Percentiles rank a stretch among this genome's conserved stretches.
These are phyloP conservation scores for Lonicera japonica DNA, from an alignment of 129 eudicot species.

Conservation along the genomic window DNA sequence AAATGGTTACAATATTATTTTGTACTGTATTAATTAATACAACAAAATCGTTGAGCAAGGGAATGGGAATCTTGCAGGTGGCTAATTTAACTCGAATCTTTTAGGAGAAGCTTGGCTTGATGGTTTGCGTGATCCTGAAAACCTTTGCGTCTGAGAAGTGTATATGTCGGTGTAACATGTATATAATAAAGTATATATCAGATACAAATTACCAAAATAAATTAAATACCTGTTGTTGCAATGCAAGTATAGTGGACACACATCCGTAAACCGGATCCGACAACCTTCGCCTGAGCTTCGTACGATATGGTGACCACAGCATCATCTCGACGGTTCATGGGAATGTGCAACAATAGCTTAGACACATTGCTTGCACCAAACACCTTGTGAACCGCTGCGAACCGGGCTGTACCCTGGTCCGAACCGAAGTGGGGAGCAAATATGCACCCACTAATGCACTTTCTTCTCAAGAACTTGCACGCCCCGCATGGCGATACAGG, in stretches of 20 bases:
- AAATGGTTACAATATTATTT: too few species aligned
- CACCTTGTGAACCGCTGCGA: constrained; percentile 79
- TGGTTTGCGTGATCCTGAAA: too few species aligned
- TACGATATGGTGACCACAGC: constrained; percentile 57
- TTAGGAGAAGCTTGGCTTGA: too few species aligned
- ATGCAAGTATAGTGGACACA: constrained; percentile 55
- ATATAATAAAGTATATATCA: too few species aligned
- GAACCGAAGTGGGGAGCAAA: constrained; percentile 61
- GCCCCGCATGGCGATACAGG: constrained; percentile 56
- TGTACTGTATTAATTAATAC: too few species aligned
- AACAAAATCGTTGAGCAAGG: too few species aligned
- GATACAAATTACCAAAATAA: not conserved
- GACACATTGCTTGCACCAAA: constrained; percentile 93
- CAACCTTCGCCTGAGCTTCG: constrained; percentile 58
- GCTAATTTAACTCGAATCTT: too few species aligned
- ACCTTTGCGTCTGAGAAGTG: too few species aligned
- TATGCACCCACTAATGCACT: constrained; percentile 49
- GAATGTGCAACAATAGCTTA: constrained; percentile 50
- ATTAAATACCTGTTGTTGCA: constrained; percentile 52
- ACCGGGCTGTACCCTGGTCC: constrained; percentile 56
- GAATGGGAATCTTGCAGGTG: too few species aligned
- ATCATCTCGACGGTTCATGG: constrained; percentile 37
- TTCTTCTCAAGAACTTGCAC: constrained; percentile 59
- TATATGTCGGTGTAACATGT: too few species aligned
- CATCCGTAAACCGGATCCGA: constrained; percentile 59